These are phyloP conservation scores for Monosporascus sp. DNA, from an alignment of 2,329 filamentous ascomycete genomes.

Conservation along the genomic window DNA sequence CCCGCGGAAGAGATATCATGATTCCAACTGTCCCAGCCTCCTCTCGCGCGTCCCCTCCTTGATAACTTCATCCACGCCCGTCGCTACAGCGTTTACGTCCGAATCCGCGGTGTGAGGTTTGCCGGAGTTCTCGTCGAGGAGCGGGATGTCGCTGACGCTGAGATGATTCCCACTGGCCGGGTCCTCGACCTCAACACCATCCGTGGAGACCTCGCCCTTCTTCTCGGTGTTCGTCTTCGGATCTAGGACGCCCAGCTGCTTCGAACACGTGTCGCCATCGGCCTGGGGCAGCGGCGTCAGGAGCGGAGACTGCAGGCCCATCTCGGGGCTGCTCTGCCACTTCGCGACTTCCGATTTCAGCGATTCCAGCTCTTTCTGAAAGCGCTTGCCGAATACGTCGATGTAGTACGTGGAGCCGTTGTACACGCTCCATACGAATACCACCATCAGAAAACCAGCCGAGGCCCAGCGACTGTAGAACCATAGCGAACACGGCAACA, in stretches of 20 bases:
- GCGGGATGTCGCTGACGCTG: conserved; percentile 51
- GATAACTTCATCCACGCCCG: conserved; percentile 25
- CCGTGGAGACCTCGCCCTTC: not conserved
- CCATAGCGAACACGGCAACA: conserved; percentile 92
- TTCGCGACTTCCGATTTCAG: conserved; percentile 84
- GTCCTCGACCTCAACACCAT: conserved; percentile 18
- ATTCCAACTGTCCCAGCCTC: conserved; percentile 23
- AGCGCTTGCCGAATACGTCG: conserved; percentile 92
- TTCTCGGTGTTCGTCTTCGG: not conserved
- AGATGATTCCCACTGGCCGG: conserved; percentile 19
- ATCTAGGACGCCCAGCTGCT: conserved; percentile 14
- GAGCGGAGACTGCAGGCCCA: conserved; percentile 33
- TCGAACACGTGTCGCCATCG: conserved; percentile 12
- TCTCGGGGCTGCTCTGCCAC: conserved; percentile 65
- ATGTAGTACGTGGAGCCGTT: conserved; percentile 98
- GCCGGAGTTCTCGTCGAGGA: conserved; percentile 43
- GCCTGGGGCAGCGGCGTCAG: conserved; percentile 30
- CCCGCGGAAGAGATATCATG: not conserved
- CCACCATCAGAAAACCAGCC: conserved; percentile 65
- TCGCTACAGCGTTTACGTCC: not conserved
- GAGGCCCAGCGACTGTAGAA: conserved; percentile 84
- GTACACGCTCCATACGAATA: conserved; percentile 95
- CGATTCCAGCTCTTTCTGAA: conserved; percentile 91
- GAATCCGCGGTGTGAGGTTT: not conserved
- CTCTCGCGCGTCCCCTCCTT: conserved; percentile 44